These are phyloP conservation scores for Lathyrus tuberosus DNA, from an alignment of 306 rosid species.

Conservation along the genomic window DNA sequence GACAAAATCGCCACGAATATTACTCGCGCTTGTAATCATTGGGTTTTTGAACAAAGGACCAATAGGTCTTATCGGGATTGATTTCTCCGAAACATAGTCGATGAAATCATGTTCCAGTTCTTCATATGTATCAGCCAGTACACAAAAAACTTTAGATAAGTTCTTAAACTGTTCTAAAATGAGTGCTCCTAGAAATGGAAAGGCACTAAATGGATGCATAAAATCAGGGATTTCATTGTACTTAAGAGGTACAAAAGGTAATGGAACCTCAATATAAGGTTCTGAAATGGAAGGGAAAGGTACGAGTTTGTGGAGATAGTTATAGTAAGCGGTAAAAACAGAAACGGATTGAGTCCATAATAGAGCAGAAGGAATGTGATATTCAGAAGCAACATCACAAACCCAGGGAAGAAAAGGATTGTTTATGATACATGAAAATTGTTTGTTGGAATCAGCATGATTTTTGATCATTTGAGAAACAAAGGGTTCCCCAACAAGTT, in stretches of 20 bases:
- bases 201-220: slow-evolving; percentile 33
- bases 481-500: slow-evolving; percentile 40
- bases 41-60: slow-evolving; percentile 71
- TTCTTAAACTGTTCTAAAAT: slow-evolving; percentile 56
- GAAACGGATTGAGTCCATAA: slow-evolving; percentile 73
- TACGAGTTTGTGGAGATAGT: slow-evolving; percentile 47
- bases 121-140: slow-evolving; percentile 46
- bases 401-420: slow-evolving; percentile 81
- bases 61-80: slow-evolving; percentile 38
- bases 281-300: slow-evolving; percentile 55
- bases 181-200: slow-evolving; percentile 32
- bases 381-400: slow-evolving; percentile 54
- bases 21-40: not conserved
- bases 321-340: slow-evolving; percentile 57
- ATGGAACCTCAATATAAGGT: slow-evolving; percentile 49
- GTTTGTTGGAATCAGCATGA: slow-evolving; percentile 39
- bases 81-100: slow-evolving; percentile 40
- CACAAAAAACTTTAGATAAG: slow-evolving; percentile 51
- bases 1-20: slow-evolving; percentile 42
- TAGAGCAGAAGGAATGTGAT: slow-evolving; percentile 51
- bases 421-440: slow-evolving; percentile 59
- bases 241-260: slow-evolving; percentile 44
- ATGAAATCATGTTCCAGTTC: slow-evolving; percentile 9
- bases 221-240: slow-evolving; percentile 66
- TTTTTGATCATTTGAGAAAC: slow-evolving; percentile 44